Percentiles rank a stretch among this genome's conserved stretches.
These are phyloP conservation scores for Pichia cabralensis DNA, from an alignment of 805 yeast species.

Conservation along the genomic window DNA sequence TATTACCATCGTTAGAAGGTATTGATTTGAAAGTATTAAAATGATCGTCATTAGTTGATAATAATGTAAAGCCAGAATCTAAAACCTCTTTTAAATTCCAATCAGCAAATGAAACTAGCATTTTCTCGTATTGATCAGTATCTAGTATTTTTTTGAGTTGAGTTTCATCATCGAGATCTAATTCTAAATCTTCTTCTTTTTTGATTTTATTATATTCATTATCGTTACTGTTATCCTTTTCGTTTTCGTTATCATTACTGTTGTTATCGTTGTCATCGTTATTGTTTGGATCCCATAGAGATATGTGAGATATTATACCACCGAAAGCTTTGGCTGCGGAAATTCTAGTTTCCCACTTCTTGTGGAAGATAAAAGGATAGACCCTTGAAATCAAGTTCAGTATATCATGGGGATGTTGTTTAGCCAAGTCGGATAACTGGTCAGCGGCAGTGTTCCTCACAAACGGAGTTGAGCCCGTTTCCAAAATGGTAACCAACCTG, in stretches of 20 bases:
- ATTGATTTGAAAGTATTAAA: slow-evolving; percentile 14
- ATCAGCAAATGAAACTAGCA: slow-evolving; percentile 36
- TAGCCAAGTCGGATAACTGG: slow-evolving; percentile 88
- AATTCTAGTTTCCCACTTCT: slow-evolving; percentile 92
- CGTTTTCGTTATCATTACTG: slow-evolving; percentile 14
- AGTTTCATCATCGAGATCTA: slow-evolving; percentile 14
- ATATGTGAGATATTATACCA: slow-evolving; percentile 73
- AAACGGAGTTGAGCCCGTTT: slow-evolving; percentile 90
- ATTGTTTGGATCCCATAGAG: slow-evolving; percentile 74
- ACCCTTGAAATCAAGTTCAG: slow-evolving; percentile 76
- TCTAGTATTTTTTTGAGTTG: slow-evolving; percentile 25
- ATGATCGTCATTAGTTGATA: slow-evolving; percentile 53
- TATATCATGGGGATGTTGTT: slow-evolving; percentile 89
- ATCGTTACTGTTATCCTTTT: not conserved
- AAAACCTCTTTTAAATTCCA: slow-evolving; percentile 43
- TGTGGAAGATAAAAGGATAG: slow-evolving; percentile 74
- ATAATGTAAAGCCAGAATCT: slow-evolving; percentile 41
- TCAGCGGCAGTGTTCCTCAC: slow-evolving; percentile 96
- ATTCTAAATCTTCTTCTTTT: slow-evolving; percentile 11
- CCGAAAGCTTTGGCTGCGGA: slow-evolving; percentile 95
- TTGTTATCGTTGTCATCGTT: slow-evolving; percentile 11
- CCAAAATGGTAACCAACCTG: slow-evolving; percentile 40
- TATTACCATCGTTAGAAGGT: slow-evolving; percentile 5
- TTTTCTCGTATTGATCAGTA: slow-evolving; percentile 33
- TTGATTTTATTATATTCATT: slow-evolving; percentile 12